Percentiles rank a stretch among this genome's conserved stretches.
Conservation (phyloP, 208 protist species). For the Phytomonas francai region DNA sequence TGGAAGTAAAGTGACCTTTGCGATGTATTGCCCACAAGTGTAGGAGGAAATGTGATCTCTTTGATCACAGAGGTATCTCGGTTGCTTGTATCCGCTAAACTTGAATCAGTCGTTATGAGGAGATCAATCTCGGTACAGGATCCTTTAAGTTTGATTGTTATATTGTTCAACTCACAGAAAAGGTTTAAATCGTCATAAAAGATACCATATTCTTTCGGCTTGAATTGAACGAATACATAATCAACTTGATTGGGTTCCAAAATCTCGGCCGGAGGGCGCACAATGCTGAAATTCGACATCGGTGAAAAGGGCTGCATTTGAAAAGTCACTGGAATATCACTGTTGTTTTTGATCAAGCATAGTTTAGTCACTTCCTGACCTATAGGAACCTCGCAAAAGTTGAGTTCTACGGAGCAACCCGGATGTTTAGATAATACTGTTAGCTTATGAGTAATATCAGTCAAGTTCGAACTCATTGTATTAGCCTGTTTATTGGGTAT, state of each 20-base stretch:
- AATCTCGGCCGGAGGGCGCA: constrained; percentile 21
- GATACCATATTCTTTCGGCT: constrained; percentile 45
- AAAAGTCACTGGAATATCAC: constrained; percentile 17
- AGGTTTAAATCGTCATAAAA: background rate
- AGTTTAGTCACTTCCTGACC: constrained; percentile 26
- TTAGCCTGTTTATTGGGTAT: background rate
- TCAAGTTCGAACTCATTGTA: background rate
- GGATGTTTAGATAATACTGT: background rate
- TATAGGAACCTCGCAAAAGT: constrained; percentile 62
- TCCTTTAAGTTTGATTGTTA: constrained; percentile 31
- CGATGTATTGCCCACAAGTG: constrained; percentile 16
- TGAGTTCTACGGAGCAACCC: constrained; percentile 12
- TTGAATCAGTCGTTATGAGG: constrained; percentile 20
- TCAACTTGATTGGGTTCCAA: constrained; percentile 27
- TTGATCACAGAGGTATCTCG: constrained; percentile 17
- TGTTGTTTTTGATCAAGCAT: constrained; percentile 40
- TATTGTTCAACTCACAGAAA: constrained; percentile 19
- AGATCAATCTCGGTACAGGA: constrained; percentile 51
- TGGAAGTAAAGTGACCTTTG: constrained; percentile 20
- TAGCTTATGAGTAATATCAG: background rate
- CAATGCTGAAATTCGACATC: constrained; percentile 48
- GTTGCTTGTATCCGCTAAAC: constrained; percentile 11
- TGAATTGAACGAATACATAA: constrained; percentile 37
- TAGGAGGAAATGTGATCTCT: constrained; percentile 29
- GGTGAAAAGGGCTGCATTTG: constrained; percentile 42